phyloP scores from a whole-genome alignment of 2,329 filamentous ascomycete species.

The Metarhizium robertsii region DNA sequence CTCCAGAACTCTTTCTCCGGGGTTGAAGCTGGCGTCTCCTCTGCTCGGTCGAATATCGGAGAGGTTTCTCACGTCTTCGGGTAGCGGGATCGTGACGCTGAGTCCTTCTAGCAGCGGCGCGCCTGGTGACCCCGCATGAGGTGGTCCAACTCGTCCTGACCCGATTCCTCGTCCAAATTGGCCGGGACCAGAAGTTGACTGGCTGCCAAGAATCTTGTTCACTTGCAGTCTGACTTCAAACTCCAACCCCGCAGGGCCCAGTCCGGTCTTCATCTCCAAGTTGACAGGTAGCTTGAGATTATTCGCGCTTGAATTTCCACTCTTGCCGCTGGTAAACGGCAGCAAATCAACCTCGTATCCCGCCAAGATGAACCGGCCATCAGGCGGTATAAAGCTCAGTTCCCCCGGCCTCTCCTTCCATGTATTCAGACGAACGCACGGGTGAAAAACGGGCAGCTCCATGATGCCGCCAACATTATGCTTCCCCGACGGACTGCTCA shows the following conservation, averaged over 20 bases:
- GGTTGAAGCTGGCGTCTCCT: conserved; percentile 76
- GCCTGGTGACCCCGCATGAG: conserved; percentile 43
- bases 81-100: conserved; percentile 68
- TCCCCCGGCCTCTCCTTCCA: conserved; percentile 88
- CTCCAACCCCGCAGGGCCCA: conserved; percentile 68
- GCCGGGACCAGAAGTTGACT: conserved; percentile 23
- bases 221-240: conserved; percentile 79
- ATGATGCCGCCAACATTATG: conserved; percentile 66
- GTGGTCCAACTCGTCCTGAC: conserved; percentile 30
- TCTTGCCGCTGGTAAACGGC: conserved; percentile 54
- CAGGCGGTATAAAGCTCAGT: conserved; percentile 91
- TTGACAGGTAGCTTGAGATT: conserved; percentile 73
- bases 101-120: conserved; percentile 66
- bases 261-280: conserved; percentile 70
- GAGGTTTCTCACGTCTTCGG: conserved; percentile 69
- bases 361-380: conserved; percentile 86
- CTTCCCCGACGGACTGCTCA: conserved; percentile 74
- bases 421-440: conserved; percentile 79
- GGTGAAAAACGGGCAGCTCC: conserved; percentile 89
- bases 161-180: conserved; percentile 32
- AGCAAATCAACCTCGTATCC: conserved; percentile 91
- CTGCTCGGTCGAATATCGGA: conserved; percentile 71
- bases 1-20: conserved; percentile 62
- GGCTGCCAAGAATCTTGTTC: conserved; percentile 50
- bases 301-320: conserved; percentile 43